Base-by-base conservation (phyloP, 768 basidiomycete species). In the Boletus reticuloceps region DNA sequence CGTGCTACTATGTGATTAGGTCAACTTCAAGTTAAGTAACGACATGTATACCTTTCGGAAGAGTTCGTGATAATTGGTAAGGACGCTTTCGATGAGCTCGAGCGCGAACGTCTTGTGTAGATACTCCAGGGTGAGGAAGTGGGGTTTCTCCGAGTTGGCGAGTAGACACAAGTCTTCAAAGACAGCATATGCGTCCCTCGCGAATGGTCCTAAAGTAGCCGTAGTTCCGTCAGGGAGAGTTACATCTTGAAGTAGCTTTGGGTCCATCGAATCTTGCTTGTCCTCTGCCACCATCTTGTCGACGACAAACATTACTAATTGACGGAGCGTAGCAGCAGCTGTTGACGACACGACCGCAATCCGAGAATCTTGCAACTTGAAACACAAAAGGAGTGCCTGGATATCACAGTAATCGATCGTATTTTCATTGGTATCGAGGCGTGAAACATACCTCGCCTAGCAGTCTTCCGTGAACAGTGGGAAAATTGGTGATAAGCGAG, bases 341-440 rank as follows among this genome's bases (percentile, higher is more conserved):
- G 97, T 98, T 0, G 93, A 95, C 4, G 94, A 96, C 8, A 99
- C 96, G 25, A 98, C 96, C 0, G 94, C 90, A 22, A 95, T 97
- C 59, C 91, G 86, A 1, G 93, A 95, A 55, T 98, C 97, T 71
- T 98, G 94, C 25, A 98, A 75, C 69, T 87, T 93, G 80, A 98
- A 98, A 65, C 94, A 98, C 9, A 98, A 74, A n/a, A 96, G 74
- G 0, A 98, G 77, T 0, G 92, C 92, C 92, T 96, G 62, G 10
- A 40, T 7, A 45, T n/a, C 41, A 53, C 29, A n/a, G 38, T 53
- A 27, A 6, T 0, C 9, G 3, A 0, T 32, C 29, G 6, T 38
- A 9, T 19, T 31, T 31, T 16, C 1, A 1, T 8, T 8, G 8
- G 3, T 1, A 41, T n/a, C 11, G 22, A 51, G 13, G 16, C 10